Evolutionary conservation across 2,329 filamentous ascomycete species (phyloP).

Genomic region (Zymoseptoria ardabiliae): DNA sequence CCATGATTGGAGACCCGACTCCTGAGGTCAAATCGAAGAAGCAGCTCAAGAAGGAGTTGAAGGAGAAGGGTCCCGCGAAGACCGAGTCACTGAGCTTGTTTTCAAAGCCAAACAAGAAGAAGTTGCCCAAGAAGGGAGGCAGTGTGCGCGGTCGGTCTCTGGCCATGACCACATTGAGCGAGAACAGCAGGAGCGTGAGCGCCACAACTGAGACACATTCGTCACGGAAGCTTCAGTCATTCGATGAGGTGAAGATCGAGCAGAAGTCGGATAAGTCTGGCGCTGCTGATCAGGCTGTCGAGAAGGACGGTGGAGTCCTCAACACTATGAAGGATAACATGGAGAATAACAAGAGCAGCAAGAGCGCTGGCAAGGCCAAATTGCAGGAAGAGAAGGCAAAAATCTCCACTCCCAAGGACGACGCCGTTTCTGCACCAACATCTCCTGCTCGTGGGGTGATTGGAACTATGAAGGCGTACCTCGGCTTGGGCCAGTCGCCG

Average conservation of each 20-base stretch:
- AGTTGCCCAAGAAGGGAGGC: constrained; percentile 11
- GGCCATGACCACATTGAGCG: not conserved
- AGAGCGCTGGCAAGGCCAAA: not conserved
- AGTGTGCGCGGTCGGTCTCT: not conserved
- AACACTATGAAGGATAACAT: not conserved
- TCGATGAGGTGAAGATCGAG: not conserved
- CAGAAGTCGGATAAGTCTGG: not conserved
- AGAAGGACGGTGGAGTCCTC: not conserved
- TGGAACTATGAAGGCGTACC: not conserved
- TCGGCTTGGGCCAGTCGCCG: not conserved
- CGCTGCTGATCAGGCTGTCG: not conserved
- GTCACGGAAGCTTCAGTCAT: not conserved
- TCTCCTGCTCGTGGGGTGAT: not conserved
- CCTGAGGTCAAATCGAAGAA: constrained; percentile 7
- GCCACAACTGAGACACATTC: not conserved
- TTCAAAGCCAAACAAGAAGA: constrained; percentile 16
- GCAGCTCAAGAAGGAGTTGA: constrained; percentile 20
- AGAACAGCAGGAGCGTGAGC: not conserved
- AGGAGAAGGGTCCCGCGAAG: constrained; percentile 30
- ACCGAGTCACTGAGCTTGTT: constrained; percentile 30
- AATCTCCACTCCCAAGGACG: not conserved
- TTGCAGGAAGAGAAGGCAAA: not conserved
- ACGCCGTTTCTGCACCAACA: not conserved
- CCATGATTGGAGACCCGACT: constrained; percentile 8
- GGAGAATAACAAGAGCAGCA: not conserved